phyloP scores from a whole-genome alignment of 306 rosid genomes.

The Lupinus albus region DNA sequence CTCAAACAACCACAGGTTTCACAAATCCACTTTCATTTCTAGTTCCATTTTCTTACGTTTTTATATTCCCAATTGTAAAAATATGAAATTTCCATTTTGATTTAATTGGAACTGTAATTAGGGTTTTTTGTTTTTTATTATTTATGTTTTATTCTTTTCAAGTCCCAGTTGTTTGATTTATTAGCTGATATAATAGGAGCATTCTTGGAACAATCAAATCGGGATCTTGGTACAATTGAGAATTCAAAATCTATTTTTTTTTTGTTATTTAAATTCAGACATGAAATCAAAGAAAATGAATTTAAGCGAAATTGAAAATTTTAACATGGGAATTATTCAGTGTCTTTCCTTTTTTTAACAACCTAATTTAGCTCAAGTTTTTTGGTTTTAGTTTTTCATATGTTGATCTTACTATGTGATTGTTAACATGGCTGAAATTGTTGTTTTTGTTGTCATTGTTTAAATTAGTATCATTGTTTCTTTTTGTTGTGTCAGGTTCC shows the following conservation, averaged over 20 bases:
- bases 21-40: constrained; percentile 28
- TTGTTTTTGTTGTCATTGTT: constrained; percentile 2
- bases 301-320: constrained; percentile 2
- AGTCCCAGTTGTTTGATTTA: neutral
- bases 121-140: neutral
- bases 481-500: constrained; percentile 61
- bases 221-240: neutral
- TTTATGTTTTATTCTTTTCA: neutral
- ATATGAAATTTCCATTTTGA: neutral
- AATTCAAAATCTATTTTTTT: neutral
- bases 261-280: neutral
- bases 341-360: too few relatives aligned
- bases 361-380: constrained; percentile 6
- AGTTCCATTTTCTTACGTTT: constrained; percentile 22
- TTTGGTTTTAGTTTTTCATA: neutral
- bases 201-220: neutral
- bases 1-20: constrained; percentile 56
- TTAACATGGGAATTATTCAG: neutral
- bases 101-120: constrained; percentile 23
- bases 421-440: neutral
- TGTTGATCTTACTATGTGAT: constrained; percentile 29
- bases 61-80: neutral
- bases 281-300: too few relatives aligned
- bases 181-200: constrained; percentile 8
- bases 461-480: neutral